phyloP scores from a whole-genome alignment of 345 rosid species.

The Sonneratia caseolaris region DNA sequence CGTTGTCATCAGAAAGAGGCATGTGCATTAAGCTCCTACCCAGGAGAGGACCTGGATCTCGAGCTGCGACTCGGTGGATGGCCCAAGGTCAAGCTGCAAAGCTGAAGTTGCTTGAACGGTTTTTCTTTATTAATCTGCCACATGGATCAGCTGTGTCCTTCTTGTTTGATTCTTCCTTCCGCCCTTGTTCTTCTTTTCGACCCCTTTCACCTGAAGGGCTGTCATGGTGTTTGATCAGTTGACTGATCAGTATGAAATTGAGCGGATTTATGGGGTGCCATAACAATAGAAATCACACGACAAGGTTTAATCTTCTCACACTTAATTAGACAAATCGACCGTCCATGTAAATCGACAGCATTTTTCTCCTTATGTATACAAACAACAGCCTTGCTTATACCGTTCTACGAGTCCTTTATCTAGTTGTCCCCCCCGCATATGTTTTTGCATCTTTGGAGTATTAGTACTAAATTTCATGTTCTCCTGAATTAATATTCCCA shows the following conservation, averaged over 20 bases:
- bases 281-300: not conserved
- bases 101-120: conserved; percentile 12
- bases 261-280: conserved; percentile 13
- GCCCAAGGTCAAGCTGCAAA: conserved; percentile 40
- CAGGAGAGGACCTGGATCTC: conserved; percentile 72
- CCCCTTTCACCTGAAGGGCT: conserved; percentile 1
- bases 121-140: conserved; percentile 8
- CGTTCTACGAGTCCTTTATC: not conserved
- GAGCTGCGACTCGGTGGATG: conserved; percentile 80
- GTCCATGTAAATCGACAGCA: not conserved
- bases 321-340: not conserved
- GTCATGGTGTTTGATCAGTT: conserved; percentile 13
- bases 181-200: not conserved
- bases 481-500: not conserved
- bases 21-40: conserved; percentile 26
- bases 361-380: not conserved
- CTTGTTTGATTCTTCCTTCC: conserved; percentile 1
- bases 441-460: not conserved
- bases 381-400: not conserved
- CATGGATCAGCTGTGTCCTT: conserved; percentile 7
- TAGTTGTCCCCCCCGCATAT: not conserved
- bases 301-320: conserved; percentile 1
- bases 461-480: not conserved
- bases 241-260: conserved; percentile 8
- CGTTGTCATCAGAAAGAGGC: conserved; percentile 22